Base-by-base conservation (phyloP, 345 rosid genomes). In the Syzygium aqueum region DNA sequence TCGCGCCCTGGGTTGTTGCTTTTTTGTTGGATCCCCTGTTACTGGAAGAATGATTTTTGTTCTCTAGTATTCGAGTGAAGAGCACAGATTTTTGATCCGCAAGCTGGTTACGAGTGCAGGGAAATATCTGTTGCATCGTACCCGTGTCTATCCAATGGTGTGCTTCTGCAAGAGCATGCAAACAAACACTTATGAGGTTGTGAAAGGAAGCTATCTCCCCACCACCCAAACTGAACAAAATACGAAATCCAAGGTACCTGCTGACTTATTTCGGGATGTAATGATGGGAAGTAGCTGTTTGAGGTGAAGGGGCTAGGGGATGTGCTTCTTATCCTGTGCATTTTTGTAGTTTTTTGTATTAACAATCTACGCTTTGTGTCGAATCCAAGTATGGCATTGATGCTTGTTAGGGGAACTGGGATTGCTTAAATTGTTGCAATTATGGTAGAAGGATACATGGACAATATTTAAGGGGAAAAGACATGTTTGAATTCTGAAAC, bases 121-220 rank as follows among this genome's bases (percentile, higher is more conserved):
- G 50, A 22, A 84, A 63, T 28, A 90, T 87, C 33, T 87, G 27
- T 46, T 28, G 1, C 46, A 52, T 46, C 56, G 59, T 53, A 40
- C 88, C 15, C 82, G 59, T 30, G 90, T 87, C 37, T 84, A 63
- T 90, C 93, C 92, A 77, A 87, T 85, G 57, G 89, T 77, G 85
- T 93, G 94, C 87, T 93, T 92, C 16, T 89, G 90, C 78, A 92
- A 94, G 91, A 88, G 88, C 86, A 87, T 94, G 80, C 98, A 96
- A 86, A 93, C 96, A 5, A 53, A 89, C 85, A 89, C 93, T 25
- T 91, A 88, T 87, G 93, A 92, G 49, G 86, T 93, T 84, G 89
- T 92, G 46, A 89, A 89, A 84, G 91, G 94, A 87, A 96, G 97
- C 91, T 95, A 95, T 53, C n/a, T 92, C 14, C 94, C 96, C 85